Evolutionary conservation across 306 rosid species (phyloP).

Genomic region (Hippophae tibetana): DNA sequence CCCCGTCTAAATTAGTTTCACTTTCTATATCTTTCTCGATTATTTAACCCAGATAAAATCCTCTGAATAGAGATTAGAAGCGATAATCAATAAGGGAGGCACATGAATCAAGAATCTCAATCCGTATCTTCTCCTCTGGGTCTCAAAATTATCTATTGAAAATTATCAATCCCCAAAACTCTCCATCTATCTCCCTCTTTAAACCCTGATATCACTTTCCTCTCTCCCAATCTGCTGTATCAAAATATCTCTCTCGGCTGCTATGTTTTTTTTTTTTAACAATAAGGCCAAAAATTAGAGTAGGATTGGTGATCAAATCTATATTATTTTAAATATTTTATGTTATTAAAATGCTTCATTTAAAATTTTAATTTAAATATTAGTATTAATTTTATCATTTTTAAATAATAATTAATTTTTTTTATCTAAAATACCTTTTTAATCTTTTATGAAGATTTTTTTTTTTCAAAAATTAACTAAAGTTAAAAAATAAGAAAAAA

Average conservation of each 20-base stretch:
- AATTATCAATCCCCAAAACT: slow-evolving; percentile 13
- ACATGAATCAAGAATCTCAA: slow-evolving; percentile 14
- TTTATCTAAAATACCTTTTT: no score
- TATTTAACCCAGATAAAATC: slow-evolving; percentile 1
- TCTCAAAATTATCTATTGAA: slow-evolving; percentile 25
- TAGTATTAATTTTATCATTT: no score
- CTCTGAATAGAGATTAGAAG: slow-evolving; percentile 15
- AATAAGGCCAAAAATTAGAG: no score
- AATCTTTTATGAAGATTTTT: no score
- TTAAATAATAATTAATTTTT: no score
- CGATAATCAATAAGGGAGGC: slow-evolving; percentile 10
- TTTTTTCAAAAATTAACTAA: no score
- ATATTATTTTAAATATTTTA: no score
- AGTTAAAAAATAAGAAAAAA: no score
- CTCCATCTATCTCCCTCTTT: slow-evolving; percentile 4
- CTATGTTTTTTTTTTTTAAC: no score
- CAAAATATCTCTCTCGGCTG: slow-evolving; percentile 1
- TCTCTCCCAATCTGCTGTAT: slow-evolving; percentile 20
- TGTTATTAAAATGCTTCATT: no score
- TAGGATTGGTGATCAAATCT: no score
- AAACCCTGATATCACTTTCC: neutral
- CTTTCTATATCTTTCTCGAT: neutral
- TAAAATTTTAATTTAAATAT: no score
- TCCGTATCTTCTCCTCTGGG: slow-evolving; percentile 20
- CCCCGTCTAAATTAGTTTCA: neutral